These are phyloP conservation scores for Cutaneotrichosporon cutaneum DNA, from an alignment of 1,284 basidiomycete genomes.

Conservation along the genomic window DNA sequence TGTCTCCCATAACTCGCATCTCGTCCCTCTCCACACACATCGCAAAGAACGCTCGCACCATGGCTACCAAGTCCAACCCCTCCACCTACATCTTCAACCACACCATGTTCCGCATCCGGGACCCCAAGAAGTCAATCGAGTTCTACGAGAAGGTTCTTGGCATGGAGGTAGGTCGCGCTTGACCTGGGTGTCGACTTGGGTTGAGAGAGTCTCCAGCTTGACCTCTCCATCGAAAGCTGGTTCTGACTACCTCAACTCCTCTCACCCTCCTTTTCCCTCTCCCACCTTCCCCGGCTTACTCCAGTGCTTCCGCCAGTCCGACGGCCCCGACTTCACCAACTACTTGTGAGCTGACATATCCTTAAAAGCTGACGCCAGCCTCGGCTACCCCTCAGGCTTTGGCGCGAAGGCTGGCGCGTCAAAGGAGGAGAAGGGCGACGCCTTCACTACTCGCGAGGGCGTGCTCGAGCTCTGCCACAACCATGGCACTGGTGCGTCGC, in stretches of 20 bases:
- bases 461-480: conserved; percentile 86
- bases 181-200: not conserved
- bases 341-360: conserved; percentile 34
- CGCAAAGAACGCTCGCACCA: conserved; percentile 22
- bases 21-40: conserved; percentile 3
- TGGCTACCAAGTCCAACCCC: conserved; percentile 35
- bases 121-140: conserved; percentile 67
- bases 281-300: not conserved
- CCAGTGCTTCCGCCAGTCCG: conserved; percentile 42
- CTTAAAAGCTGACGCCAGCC: conserved; percentile 18
- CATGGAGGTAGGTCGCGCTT: conserved; percentile 62
- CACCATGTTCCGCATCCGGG: conserved; percentile 72
- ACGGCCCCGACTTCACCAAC: conserved; percentile 52
- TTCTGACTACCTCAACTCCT: not conserved
- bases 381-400: conserved; percentile 45
- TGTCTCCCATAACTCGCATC: conserved; percentile 5
- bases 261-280: not conserved
- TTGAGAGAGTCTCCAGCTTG: no score
- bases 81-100: conserved; percentile 71
- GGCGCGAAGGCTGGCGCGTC: conserved; percentile 36
- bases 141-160: conserved; percentile 80
- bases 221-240: no score
- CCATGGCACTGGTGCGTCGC: conserved; percentile 68
- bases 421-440: conserved; percentile 46
- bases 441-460: conserved; percentile 47